A percentile compares a stretch with the other conserved stretches of the same genome.
Conservation (phyloP, 1,284 basidiomycete genomes). For the Ustilago tritici region DNA sequence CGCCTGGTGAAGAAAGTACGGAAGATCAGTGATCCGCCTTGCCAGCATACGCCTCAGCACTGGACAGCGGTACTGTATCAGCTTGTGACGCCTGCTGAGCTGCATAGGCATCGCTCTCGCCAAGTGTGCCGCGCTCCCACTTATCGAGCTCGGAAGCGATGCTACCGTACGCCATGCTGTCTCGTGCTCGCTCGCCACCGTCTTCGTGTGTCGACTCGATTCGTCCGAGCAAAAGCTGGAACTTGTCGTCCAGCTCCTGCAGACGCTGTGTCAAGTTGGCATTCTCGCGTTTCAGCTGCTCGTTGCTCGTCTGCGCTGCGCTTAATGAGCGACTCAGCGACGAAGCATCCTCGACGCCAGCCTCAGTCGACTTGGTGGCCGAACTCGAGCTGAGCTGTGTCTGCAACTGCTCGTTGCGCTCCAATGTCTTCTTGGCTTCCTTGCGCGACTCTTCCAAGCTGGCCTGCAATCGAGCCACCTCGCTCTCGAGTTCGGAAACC, state of each 20-base stretch:
- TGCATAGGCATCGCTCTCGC: slow-evolving; percentile 25
- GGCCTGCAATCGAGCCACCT: slow-evolving; percentile 47
- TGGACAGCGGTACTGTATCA: slow-evolving; percentile 24
- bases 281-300: slow-evolving; percentile 59
- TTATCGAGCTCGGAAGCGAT: slow-evolving; percentile 64
- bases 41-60: slow-evolving; percentile 39
- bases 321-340: slow-evolving; percentile 25
- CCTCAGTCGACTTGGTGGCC: slow-evolving; percentile 12
- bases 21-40: slow-evolving; percentile 17
- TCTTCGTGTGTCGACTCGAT: slow-evolving; percentile 56
- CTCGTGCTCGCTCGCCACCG: slow-evolving; percentile 36
- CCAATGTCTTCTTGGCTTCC: slow-evolving; percentile 54
- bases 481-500: slow-evolving; percentile 52
- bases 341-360: slow-evolving; percentile 12
- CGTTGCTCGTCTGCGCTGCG: slow-evolving; percentile 49
- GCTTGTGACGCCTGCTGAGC: slow-evolving; percentile 4
- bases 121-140: slow-evolving; percentile 54
- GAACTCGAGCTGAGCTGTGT: slow-evolving; percentile 30
- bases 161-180: slow-evolving; percentile 54
- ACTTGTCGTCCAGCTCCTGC: slow-evolving; percentile 62
- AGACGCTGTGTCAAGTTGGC: slow-evolving; percentile 51
- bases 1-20: neutral
- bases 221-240: slow-evolving; percentile 56
- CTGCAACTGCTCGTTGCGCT: slow-evolving; percentile 55
- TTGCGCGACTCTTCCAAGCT: slow-evolving; percentile 44